Conservation (phyloP, 2,329 filamentous ascomycete genomes). For the Fusarium multiceps region DNA sequence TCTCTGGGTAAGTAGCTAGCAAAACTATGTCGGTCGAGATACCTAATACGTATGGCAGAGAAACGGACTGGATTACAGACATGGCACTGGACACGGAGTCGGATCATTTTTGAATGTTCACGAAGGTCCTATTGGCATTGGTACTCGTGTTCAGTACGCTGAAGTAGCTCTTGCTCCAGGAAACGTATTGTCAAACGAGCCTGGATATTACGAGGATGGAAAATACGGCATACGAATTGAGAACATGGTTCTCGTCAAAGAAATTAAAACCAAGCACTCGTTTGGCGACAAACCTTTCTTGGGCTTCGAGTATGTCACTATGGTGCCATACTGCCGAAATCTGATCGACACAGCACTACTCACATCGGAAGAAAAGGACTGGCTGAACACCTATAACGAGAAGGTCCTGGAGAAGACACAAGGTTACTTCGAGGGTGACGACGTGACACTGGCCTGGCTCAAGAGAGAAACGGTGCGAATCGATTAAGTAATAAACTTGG, state of each 20-base stretch:
- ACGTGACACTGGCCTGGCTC: conserved; percentile 81
- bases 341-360: conserved; percentile 82
- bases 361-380: conserved; percentile 78
- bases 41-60: conserved; percentile 46
- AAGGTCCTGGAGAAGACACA: conserved; percentile 86
- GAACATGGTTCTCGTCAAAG: conserved; percentile 91
- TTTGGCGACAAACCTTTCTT: conserved; percentile 96
- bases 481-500: conserved; percentile 34
- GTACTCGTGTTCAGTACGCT: conserved; percentile 88
- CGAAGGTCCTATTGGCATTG: conserved; percentile 96
- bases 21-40: neutral
- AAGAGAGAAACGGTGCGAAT: conserved; percentile 83
- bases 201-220: conserved; percentile 96
- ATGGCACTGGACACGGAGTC: conserved; percentile 95
- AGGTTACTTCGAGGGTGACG: conserved; percentile 78
- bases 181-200: conserved; percentile 96
- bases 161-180: conserved; percentile 91
- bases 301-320: conserved; percentile 96
- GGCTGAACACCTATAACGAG: conserved; percentile 87
- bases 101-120: conserved; percentile 97
- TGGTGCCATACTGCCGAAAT: conserved; percentile 94
- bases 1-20: conserved; percentile 75
- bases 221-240: conserved; percentile 96
- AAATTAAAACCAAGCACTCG: conserved; percentile 85
- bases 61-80: conserved; percentile 90